Conservation (phyloP, 176 grass and related monocot genomes). For the Eleusine coracana region DNA sequence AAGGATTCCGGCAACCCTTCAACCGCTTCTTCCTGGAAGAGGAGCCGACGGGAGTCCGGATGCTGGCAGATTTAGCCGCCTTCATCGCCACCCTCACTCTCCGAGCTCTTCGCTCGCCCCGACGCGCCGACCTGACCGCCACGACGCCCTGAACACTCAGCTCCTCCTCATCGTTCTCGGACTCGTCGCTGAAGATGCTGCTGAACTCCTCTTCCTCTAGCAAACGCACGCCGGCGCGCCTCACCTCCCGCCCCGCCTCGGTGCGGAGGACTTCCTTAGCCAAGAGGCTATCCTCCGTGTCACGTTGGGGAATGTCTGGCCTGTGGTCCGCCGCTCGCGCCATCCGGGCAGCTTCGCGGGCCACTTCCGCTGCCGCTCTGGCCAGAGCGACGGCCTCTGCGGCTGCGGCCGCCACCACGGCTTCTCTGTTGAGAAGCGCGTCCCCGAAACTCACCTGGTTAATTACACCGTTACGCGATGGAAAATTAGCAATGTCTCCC, state of each 20-base stretch:
- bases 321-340: constrained; percentile 30
- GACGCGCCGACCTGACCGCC: constrained; percentile 68
- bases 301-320: background rate
- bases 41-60: constrained; percentile 21
- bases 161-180: constrained; percentile 22
- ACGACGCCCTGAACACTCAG: constrained; percentile 37
- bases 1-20: constrained; percentile 56
- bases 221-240: constrained; percentile 22
- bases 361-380: constrained; percentile 71
- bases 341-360: constrained; percentile 70
- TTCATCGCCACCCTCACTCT: constrained; percentile 64
- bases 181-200: constrained; percentile 52
- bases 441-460: constrained; percentile 54
- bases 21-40: constrained; percentile 59
- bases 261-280: constrained; percentile 33
- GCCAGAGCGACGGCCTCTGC: constrained; percentile 90
- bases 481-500: constrained; percentile 1
- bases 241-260: constrained; percentile 31
- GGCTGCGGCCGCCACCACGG: constrained; percentile 70
- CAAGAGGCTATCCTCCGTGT: constrained; percentile 21
- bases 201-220: constrained; percentile 35
- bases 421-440: constrained; percentile 64
- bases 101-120: constrained; percentile 66
- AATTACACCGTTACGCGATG: background rate
- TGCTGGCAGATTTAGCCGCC: constrained; percentile 36